A percentile compares a stretch with the other conserved stretches of the same genome.
These are phyloP conservation scores for Paraphoma chrysanthemicola DNA, from an alignment of 2,329 filamentous ascomycete species.

Conservation along the genomic window DNA sequence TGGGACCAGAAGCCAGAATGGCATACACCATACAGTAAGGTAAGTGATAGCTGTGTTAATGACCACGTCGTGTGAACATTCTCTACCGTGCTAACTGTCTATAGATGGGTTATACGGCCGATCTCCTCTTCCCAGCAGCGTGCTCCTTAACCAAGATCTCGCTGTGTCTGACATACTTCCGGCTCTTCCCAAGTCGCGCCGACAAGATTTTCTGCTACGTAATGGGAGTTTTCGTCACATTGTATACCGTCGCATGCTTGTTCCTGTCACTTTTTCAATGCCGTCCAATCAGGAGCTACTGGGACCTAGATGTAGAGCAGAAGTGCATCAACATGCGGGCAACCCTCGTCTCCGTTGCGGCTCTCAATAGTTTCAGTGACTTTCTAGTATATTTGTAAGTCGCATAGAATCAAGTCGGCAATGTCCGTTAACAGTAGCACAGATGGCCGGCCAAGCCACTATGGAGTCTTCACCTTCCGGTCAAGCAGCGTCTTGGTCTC, in stretches of 20 bases:
- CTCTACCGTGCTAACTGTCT: background rate
- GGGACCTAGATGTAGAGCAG: conserved; percentile 20
- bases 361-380: conserved; percentile 34
- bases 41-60: conserved; percentile 3
- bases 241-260: conserved; percentile 28
- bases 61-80: background rate
- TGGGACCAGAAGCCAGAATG: conserved; percentile 38
- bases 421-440: too few species aligned
- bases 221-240: conserved; percentile 22
- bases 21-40: conserved; percentile 27
- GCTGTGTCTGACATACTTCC: conserved; percentile 37
- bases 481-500: conserved; percentile 36
- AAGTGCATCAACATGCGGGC: conserved; percentile 30
- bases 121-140: conserved; percentile 31
- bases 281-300: conserved; percentile 29
- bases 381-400: background rate
- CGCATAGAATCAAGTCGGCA: too few species aligned
- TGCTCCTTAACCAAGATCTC: conserved; percentile 37
- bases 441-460: conserved; percentile 37
- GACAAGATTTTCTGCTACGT: conserved; percentile 30
- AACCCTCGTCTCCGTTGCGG: conserved; percentile 33
- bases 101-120: conserved; percentile 28
- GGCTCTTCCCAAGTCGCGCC: conserved; percentile 30
- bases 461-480: conserved; percentile 33
- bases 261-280: conserved; percentile 34